These are phyloP conservation scores for Nannochloris sp. DNA, from an alignment of 139 green algal species.

Conservation along the genomic window DNA sequence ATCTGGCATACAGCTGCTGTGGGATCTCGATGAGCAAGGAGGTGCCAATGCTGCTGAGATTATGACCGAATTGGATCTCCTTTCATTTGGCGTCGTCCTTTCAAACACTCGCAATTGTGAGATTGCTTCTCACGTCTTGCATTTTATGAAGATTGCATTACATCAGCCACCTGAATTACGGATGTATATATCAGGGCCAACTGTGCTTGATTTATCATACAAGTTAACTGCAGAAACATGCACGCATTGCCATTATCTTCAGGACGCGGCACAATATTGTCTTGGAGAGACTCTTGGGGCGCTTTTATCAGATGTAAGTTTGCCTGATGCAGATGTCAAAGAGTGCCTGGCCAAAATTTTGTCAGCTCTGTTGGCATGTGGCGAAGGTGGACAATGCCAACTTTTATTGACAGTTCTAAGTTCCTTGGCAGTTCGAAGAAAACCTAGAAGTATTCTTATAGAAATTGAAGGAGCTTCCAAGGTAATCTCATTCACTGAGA, in stretches of 20 bases:
- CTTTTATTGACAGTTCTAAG: slow-evolving; percentile 27
- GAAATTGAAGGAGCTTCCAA: background rate
- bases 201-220: slow-evolving; percentile 4
- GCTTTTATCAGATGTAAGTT: slow-evolving; percentile 1
- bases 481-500: too few species aligned
- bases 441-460: background rate
- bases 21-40: slow-evolving; percentile 22
- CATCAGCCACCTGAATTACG: background rate
- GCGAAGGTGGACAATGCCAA: slow-evolving; percentile 15
- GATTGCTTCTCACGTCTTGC: slow-evolving; percentile 18
- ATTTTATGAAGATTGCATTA: slow-evolving; percentile 13
- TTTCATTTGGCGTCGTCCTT: slow-evolving; percentile 9
- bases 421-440: slow-evolving; percentile 17
- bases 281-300: slow-evolving; percentile 13
- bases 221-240: slow-evolving; percentile 17
- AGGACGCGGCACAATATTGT: slow-evolving; percentile 26
- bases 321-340: background rate
- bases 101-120: slow-evolving; percentile 6
- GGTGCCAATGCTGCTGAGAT: background rate
- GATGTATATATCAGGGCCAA: background rate
- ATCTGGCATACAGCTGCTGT: slow-evolving; percentile 23
- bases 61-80: slow-evolving; percentile 8
- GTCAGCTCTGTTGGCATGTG: background rate
- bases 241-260: slow-evolving; percentile 25
- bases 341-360: slow-evolving; percentile 6